Evolutionary conservation across 495 filamentous ascomycete species (phyloP), one percentile per base, ranked within the genome.

Genomic region (Elaphomyces granulatus): DNA sequence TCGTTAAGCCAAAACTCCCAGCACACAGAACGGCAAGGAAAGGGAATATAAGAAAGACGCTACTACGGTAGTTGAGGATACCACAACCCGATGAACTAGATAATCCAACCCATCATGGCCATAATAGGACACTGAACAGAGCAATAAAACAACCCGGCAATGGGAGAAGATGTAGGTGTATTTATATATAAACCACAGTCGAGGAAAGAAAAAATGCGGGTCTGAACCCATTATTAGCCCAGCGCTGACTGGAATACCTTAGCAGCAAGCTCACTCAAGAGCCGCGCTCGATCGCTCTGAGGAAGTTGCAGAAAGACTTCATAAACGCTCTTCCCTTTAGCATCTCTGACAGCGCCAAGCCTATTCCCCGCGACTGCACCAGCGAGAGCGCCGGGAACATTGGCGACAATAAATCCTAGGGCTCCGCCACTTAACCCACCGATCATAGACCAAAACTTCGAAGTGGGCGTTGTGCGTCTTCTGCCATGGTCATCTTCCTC

Each of bases 251-350:
- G 64, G 34, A 87, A 80, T 1, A 85, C 72, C 56, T 77, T 82
- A 15, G 78, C 75, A 12, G 81, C 80, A 42, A 87, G 55, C 59
- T 82, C 76, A 52, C 76, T 80, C 37, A 87, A 59, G 50, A 98
- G 58, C 63, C 75, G 76, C 23, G 83, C 74, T 48, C 81, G 80
- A 51, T 94, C 87, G 20, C 59, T 63, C 57, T 81, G 78, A 43
- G 87, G 87, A 50, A 96, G 58, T 44, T 93, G 83, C 51, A 72
- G 37, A 47, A 88, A 96, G 17, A 94, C 90, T 32, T 75, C 71
- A 64, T 92, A 96, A 15, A 98, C 92, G 61, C 82, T 90, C 77
- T 95, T 94, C 8, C 88, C 88, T 59, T 77, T 81, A 12, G 80
- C 73, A 65, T 98, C 90, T 32, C 90, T 67, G 3, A 98, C 72